phyloP scores from a whole-genome alignment of 805 yeast genomes.

The Allodekkera sacchari region DNA sequence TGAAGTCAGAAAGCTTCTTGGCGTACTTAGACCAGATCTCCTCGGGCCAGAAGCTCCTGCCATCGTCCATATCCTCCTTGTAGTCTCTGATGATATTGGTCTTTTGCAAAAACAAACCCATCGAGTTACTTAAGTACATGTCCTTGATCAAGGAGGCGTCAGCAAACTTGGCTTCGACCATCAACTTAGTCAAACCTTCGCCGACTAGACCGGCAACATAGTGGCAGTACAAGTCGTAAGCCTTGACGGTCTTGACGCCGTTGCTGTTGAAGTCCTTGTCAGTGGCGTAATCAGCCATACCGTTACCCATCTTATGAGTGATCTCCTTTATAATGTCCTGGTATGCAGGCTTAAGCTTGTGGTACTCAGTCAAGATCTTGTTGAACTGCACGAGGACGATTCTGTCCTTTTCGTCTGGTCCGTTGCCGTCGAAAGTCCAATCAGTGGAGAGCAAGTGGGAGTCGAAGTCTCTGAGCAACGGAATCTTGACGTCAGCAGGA shows the following conservation, averaged over 20 bases:
- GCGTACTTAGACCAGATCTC: conserved; percentile 88
- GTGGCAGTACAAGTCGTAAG: conserved; percentile 88
- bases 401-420: conserved; percentile 74
- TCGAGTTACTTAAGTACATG: conserved; percentile 59
- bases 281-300: conserved; percentile 90
- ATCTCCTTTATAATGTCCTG: conserved; percentile 73
- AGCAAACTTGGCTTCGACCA: conserved; percentile 68
- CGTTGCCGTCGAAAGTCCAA: conserved; percentile 77
- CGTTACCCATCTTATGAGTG: conserved; percentile 85
- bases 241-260: conserved; percentile 72
- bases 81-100: conserved; percentile 94
- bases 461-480: conserved; percentile 62
- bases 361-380: conserved; percentile 59
- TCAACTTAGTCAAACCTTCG: conserved; percentile 82
- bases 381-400: conserved; percentile 76
- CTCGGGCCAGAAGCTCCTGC: conserved; percentile 92
- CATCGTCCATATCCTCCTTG: conserved; percentile 84
- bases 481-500: conserved; percentile 61
- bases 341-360: conserved; percentile 63
- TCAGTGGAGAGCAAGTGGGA: conserved; percentile 52
- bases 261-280: conserved; percentile 69
- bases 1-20: conserved; percentile 51
- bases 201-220: conserved; percentile 98
- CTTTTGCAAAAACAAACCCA: conserved; percentile 95
- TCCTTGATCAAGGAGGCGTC: conserved; percentile 43